A percentile compares a stretch with the other conserved stretches of the same genome.
Conservation (phyloP, 768 basidiomycete species). For the Paxillus involutus region DNA sequence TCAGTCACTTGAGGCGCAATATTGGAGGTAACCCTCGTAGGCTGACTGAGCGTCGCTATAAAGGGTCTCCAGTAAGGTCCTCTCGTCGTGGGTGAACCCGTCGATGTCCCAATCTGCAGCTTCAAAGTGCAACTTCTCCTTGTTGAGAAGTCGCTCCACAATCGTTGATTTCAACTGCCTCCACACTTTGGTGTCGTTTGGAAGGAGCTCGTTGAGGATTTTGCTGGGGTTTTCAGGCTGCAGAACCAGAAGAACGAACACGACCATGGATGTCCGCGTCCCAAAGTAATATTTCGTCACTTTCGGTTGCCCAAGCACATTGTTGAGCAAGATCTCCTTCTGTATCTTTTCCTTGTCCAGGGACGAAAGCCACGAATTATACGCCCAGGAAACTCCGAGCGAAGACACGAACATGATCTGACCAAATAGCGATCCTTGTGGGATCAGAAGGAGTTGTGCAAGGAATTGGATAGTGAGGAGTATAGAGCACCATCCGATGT, state of each 20-base stretch:
- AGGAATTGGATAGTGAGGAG: constrained; percentile 30
- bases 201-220: constrained; percentile 9
- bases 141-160: constrained; percentile 11
- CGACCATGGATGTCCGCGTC: constrained; percentile 17
- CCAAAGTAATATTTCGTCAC: constrained; percentile 11
- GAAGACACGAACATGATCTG: constrained; percentile 35
- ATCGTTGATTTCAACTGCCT: constrained; percentile 24
- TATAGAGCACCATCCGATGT: constrained; percentile 25
- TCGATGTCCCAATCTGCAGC: constrained; percentile 22
- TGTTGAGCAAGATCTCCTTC: constrained; percentile 16
- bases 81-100: constrained; percentile 16
- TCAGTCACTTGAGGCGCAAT: no score
- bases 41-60: constrained; percentile 24
- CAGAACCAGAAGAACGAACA: constrained; percentile 15
- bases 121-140: constrained; percentile 21
- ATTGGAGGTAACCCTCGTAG: constrained; percentile 19
- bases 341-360: constrained; percentile 29
- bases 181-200: constrained; percentile 24
- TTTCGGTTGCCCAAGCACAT: constrained; percentile 7
- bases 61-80: constrained; percentile 20
- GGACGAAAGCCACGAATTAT: constrained; percentile 29
- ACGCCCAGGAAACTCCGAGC: constrained; percentile 33
- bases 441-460: constrained; percentile 31
- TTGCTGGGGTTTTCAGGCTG: constrained; percentile 7
- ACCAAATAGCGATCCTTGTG: constrained; percentile 32